phyloP scores from a whole-genome alignment of 139 green algal species.

The Yamagishiella unicocca region DNA sequence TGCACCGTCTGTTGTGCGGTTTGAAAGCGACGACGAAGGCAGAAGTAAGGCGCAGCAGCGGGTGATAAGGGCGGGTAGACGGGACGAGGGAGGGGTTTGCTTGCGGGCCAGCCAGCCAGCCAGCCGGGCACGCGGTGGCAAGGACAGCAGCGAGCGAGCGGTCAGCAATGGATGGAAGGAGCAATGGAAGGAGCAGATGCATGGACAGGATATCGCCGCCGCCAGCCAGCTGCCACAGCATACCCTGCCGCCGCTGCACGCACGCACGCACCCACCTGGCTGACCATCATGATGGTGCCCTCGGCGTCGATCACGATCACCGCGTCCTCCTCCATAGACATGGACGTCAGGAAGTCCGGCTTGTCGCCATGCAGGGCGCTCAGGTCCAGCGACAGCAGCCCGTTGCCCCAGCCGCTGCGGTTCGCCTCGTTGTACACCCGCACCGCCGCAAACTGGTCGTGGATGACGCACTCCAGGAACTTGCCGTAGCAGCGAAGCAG shows the following conservation, averaged over 20 bases:
- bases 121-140: too few relatives aligned
- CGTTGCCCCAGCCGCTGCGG: slow-evolving; percentile 27
- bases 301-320: slow-evolving; percentile 52
- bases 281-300: slow-evolving; percentile 55
- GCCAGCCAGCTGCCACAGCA: too few relatives aligned
- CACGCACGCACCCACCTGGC: slow-evolving; percentile 15
- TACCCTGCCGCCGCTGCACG: too few relatives aligned
- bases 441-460: slow-evolving; percentile 28
- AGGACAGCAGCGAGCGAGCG: too few relatives aligned
- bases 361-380: not conserved
- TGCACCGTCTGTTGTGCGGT: slow-evolving; percentile 34
- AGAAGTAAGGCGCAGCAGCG: too few relatives aligned
- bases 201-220: too few relatives aligned
- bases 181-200: too few relatives aligned
- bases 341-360: slow-evolving; percentile 44
- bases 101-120: too few relatives aligned
- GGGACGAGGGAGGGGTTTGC: too few relatives aligned
- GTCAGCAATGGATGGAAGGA: too few relatives aligned
- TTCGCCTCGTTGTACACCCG: slow-evolving; percentile 38
- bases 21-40: too few relatives aligned
- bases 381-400: slow-evolving; percentile 29
- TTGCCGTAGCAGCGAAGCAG: slow-evolving; percentile 56
- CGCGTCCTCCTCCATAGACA: slow-evolving; percentile 53
- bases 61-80: not conserved
- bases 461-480: slow-evolving; percentile 56